Base-by-base conservation (phyloP, 2,329 filamentous ascomycete genomes). In the Acrocalymma vagum region DNA sequence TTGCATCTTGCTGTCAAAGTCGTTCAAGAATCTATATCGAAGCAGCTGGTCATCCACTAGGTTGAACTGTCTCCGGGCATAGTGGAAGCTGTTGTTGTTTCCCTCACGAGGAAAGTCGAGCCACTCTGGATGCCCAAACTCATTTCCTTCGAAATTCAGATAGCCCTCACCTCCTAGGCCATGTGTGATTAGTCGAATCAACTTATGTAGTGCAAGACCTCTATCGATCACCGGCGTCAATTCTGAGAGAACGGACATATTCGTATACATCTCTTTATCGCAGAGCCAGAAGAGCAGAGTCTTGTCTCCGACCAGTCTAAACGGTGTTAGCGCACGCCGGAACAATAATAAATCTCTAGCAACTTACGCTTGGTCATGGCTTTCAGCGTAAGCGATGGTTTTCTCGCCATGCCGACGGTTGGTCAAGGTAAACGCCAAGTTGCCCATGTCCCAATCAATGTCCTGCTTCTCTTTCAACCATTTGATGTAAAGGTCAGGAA, bases 401-500 rank as follows among this genome's bases (percentile, higher is more conserved):
- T 97, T 97, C 72, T 99, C 94, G 30, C 92, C 93, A 61, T 97
- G 90, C 18, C 94, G 85, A 42, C 94, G 83, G 72, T 99, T 97
- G 15, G 88, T 95, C 44, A 99, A 75, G 1, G 91, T 96, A 74
- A 87, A 92, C 67, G 85, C 85, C 36, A 99, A 87, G 55, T 81
- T 86, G 42, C 82, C 84, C 71, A 99, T 87, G 60, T 97, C 88
- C 94, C 94, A 99, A 8, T 95, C 82, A 49, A 90, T 78, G 61
- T 99, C 94, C 63, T 87, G 81, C 69, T 90, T 85, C 73, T 99
- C 94, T 72, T 99, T 99, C 48, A 97, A 72, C 65, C 95, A 90
- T 75, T 99, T 99, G 79, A 99, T 99, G 84, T 95, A 99, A 84
- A 99, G 89, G 70, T 99, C 94, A 4, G 94, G 94, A 49, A 99